Conservation (phyloP, 306 rosid species). For the Quercus variabilis region DNA sequence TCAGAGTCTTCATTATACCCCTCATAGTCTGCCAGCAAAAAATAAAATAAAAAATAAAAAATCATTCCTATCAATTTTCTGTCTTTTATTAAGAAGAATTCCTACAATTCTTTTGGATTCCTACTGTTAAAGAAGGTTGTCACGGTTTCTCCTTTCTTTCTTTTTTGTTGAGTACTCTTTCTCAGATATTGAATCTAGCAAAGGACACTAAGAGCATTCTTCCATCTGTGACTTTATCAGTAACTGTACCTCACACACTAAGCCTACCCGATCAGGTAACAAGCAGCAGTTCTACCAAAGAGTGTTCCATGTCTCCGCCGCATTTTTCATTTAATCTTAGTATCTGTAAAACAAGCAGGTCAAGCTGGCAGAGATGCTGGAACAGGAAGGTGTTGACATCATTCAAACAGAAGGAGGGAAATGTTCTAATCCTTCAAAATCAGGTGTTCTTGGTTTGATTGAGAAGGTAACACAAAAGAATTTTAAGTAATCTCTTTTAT, state of each 20-base stretch:
- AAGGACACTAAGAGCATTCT: slow-evolving; percentile 74
- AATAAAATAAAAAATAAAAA: no score
- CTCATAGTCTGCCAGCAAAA: neutral
- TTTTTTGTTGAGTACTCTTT: neutral
- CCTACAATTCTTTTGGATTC: neutral
- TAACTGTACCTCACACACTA: slow-evolving; percentile 92
- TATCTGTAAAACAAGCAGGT: slow-evolving; percentile 48
- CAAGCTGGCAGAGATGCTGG: slow-evolving; percentile 81
- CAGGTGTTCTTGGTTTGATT: slow-evolving; percentile 85
- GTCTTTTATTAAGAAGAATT: neutral
- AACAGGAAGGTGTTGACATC: slow-evolving; percentile 79
- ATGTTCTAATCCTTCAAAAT: slow-evolving; percentile 69
- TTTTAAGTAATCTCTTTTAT: neutral
- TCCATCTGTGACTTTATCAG: slow-evolving; percentile 70
- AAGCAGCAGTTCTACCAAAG: slow-evolving; percentile 7
- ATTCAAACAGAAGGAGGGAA: slow-evolving; percentile 99
- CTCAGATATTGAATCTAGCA: slow-evolving; percentile 72
- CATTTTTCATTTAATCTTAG: neutral
- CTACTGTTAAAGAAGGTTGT: neutral
- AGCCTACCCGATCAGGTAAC: slow-evolving; percentile 91
- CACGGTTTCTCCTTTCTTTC: neutral
- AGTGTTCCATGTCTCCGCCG: neutral
- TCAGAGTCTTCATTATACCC: neutral
- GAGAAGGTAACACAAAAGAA: slow-evolving; percentile 63
- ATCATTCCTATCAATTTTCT: neutral